phyloP scores from a whole-genome alignment of 305 asterid genomes.

The Galium porrigens region DNA sequence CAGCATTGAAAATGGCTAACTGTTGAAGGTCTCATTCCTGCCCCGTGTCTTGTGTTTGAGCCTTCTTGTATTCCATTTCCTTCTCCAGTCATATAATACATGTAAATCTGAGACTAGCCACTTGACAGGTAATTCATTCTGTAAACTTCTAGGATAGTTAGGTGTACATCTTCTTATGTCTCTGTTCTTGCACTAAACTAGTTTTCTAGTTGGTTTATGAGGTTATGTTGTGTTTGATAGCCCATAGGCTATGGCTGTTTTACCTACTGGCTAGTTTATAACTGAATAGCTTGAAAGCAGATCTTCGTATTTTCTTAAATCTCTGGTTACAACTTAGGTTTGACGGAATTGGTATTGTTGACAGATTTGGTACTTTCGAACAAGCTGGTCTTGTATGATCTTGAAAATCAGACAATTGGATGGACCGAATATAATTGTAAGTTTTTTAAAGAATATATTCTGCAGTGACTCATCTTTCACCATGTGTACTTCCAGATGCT shows the following conservation, averaged over 20 bases:
- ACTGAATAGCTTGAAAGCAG: background rate
- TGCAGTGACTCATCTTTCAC: background rate
- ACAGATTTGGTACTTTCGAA: constrained; percentile 91
- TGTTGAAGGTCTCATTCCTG: background rate
- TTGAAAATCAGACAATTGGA: constrained; percentile 83
- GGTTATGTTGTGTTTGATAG: background rate
- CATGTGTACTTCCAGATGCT: background rate
- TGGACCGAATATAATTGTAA: constrained; percentile 98
- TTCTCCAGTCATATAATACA: background rate
- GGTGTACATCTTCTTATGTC: background rate
- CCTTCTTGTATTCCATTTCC: background rate
- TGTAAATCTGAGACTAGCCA: background rate
- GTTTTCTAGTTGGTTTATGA: background rate
- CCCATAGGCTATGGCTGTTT: background rate
- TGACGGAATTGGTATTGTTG: constrained; percentile 15
- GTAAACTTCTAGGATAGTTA: background rate
- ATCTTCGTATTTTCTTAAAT: background rate
- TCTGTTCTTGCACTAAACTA: background rate
- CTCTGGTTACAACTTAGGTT: background rate
- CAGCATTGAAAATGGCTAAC: background rate
- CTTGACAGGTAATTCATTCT: background rate
- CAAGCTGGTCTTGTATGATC: constrained; percentile 84
- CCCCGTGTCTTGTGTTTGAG: background rate
- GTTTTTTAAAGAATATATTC: constrained; percentile 16
- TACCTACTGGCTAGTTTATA: background rate